A percentile compares a stretch with the other conserved stretches of the same genome.
phyloP scores from a whole-genome alignment of 106 monocot genomes.

The Dioscorea zingiberensis region DNA sequence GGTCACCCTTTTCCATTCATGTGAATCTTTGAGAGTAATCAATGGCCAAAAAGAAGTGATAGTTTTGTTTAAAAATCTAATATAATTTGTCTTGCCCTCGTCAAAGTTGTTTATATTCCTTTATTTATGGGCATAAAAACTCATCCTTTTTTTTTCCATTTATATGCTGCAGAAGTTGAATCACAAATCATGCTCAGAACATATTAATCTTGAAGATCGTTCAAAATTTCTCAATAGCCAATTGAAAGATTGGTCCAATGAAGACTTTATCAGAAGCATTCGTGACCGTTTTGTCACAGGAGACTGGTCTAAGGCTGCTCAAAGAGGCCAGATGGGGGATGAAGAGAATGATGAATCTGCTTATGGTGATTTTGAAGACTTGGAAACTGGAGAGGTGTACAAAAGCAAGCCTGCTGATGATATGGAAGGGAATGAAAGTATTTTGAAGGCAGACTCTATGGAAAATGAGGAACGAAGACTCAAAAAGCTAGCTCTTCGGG shows the following conservation, averaged over 20 bases:
- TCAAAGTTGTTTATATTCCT: too few species aligned
- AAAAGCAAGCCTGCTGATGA: slow-evolving; percentile 18
- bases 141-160: too few species aligned
- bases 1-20: too few species aligned
- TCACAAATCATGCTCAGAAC: slow-evolving; percentile 30
- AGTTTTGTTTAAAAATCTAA: neutral
- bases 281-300: slow-evolving; percentile 93
- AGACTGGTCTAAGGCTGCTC: slow-evolving; percentile 82
- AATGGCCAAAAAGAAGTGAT: neutral
- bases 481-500: slow-evolving; percentile 94
- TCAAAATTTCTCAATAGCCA: slow-evolving; percentile 52
- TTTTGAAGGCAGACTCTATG: slow-evolving; percentile 10
- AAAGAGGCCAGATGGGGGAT: slow-evolving; percentile 39
- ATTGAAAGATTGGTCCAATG: slow-evolving; percentile 77
- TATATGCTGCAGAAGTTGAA: slow-evolving; percentile 38
- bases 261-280: slow-evolving; percentile 55
- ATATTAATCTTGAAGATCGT: slow-evolving; percentile 54
- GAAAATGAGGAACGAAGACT: slow-evolving; percentile 62
- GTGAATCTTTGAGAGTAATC: too few species aligned
- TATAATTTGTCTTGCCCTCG: too few species aligned
- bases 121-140: too few species aligned
- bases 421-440: slow-evolving; percentile 18
- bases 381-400: slow-evolving; percentile 64
- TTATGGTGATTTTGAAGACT: slow-evolving; percentile 89
- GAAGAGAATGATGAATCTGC: slow-evolving; percentile 30